Conservation (phyloP, 2,329 filamentous ascomycete species). For the Alternaria incomplexa region DNA sequence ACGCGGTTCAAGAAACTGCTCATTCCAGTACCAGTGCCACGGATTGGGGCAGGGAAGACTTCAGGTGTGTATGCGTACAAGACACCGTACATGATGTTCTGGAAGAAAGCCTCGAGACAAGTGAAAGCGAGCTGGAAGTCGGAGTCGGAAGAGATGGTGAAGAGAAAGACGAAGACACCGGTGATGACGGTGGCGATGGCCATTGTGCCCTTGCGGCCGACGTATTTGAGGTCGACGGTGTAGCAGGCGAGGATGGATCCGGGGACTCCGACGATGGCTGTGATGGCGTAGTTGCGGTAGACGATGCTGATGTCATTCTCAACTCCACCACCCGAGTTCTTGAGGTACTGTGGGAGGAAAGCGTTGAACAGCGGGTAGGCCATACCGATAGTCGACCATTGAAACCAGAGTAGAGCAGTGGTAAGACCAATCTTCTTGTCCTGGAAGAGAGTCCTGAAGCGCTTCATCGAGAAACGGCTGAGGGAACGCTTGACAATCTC, state of each 20-base stretch:
- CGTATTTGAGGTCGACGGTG: constrained; percentile 73
- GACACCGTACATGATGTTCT: constrained; percentile 67
- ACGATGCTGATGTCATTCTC: constrained; percentile 47
- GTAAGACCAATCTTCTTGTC: constrained; percentile 56
- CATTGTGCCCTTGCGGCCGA: constrained; percentile 76
- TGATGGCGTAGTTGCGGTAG: constrained; percentile 85
- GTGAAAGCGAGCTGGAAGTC: constrained; percentile 68
- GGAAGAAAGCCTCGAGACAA: constrained; percentile 72
- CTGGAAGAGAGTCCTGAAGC: constrained; percentile 68
- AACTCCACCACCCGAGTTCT: constrained; percentile 56
- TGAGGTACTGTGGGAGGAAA: constrained; percentile 86
- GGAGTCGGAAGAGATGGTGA: constrained; percentile 63
- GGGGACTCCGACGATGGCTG: constrained; percentile 76
- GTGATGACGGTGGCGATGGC: constrained; percentile 71
- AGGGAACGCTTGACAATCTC: constrained; percentile 67
- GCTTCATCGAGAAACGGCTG: constrained; percentile 69
- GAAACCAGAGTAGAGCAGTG: constrained; percentile 71
- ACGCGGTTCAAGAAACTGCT: constrained; percentile 73
- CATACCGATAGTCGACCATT: constrained; percentile 84
- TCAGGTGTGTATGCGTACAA: constrained; percentile 80
- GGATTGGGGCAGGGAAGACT: constrained; percentile 74
- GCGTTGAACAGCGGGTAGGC: constrained; percentile 88
- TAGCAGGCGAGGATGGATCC: constrained; percentile 77
- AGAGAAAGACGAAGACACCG: constrained; percentile 72
- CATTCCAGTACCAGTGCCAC: constrained; percentile 75